Percentiles rank a stretch among this genome's conserved stretches.
These are phyloP conservation scores for Aspergillus sparsus DNA, from an alignment of 495 filamentous ascomycete genomes.

Conservation along the genomic window DNA sequence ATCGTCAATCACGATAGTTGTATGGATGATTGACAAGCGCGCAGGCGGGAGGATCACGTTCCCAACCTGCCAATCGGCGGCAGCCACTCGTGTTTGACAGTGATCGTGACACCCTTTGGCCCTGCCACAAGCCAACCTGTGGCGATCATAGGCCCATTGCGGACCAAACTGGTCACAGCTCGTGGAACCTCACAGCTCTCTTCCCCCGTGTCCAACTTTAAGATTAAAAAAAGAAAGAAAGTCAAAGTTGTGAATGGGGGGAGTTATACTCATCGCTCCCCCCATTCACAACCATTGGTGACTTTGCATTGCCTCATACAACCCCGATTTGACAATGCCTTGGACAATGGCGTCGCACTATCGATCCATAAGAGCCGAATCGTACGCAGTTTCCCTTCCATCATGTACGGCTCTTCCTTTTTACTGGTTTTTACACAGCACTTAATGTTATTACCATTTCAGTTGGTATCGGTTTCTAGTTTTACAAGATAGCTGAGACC, in stretches of 20 bases:
- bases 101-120: constrained; percentile 18
- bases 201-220: constrained; percentile 3
- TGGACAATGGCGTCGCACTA: neutral
- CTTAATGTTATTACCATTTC: no score
- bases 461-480: neutral
- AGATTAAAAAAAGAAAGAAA: neutral
- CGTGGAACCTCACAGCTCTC: constrained; percentile 9
- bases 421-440: no score
- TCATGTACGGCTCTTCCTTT: no score
- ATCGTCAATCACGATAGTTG: neutral
- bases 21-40: constrained; percentile 20
- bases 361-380: neutral
- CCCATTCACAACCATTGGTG: no score
- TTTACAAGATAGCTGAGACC: neutral
- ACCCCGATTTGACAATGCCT: constrained; percentile 1
- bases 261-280: no score
- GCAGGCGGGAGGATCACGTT: constrained; percentile 18
- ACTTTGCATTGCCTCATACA: neutral
- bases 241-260: no score
- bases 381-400: no score
- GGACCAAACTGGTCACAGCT: constrained; percentile 11
- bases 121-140: constrained; percentile 17
- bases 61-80: constrained; percentile 18
- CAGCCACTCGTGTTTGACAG: constrained; percentile 11
- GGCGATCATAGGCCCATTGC: constrained; percentile 20